These are phyloP conservation scores for Colletotrichum endophyticum DNA, from an alignment of 2,329 filamentous ascomycete species.

Conservation along the genomic window DNA sequence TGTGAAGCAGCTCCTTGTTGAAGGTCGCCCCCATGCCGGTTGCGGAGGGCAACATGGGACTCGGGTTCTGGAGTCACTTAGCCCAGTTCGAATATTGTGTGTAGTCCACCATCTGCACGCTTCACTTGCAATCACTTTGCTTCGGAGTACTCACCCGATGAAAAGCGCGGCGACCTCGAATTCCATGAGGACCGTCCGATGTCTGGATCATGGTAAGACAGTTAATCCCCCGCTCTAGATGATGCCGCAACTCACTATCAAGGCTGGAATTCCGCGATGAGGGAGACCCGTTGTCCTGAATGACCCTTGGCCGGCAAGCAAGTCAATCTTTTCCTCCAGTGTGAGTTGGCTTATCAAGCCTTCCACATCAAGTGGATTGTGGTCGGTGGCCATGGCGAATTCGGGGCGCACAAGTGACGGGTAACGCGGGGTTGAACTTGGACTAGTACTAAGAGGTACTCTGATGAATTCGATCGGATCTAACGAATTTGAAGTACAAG, in stretches of 20 bases:
- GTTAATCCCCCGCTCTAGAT: too few species aligned
- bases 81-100: background rate
- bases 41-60: constrained; percentile 28
- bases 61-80: constrained; percentile 15
- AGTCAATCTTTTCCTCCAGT: constrained; percentile 21
- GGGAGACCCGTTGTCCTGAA: constrained; percentile 19
- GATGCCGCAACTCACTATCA: background rate
- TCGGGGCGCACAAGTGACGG: background rate
- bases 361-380: constrained; percentile 6
- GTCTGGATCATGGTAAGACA: background rate
- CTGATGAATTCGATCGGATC: background rate
- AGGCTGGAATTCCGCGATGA: constrained; percentile 9
- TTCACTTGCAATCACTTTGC: background rate
- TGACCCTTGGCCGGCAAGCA: constrained; percentile 21
- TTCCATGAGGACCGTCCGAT: constrained; percentile 14
- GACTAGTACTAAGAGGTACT: background rate
- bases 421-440: background rate
- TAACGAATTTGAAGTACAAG: background rate
- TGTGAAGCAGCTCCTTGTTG: constrained; percentile 60
- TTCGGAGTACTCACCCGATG: background rate
- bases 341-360: constrained; percentile 17
- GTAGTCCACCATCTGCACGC: background rate
- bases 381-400: background rate
- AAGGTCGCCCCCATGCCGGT: constrained; percentile 62
- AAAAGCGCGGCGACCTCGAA: constrained; percentile 10